phyloP scores from a whole-genome alignment of 2,329 filamentous ascomycete species.

The Aspergillus alliaceus region DNA sequence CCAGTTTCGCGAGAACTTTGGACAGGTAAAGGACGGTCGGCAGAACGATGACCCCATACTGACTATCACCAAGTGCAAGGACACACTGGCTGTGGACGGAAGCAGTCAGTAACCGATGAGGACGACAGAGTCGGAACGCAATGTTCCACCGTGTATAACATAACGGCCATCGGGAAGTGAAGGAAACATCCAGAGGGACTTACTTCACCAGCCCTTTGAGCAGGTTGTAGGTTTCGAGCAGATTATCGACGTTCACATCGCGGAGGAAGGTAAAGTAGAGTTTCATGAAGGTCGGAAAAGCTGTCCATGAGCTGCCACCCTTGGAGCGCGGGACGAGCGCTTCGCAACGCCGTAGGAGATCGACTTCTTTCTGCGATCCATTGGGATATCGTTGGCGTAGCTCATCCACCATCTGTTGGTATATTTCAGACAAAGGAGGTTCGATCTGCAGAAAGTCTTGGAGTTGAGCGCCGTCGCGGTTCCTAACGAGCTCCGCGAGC shows the following conservation, averaged over 20 bases:
- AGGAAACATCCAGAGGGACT: slow-evolving; percentile 30
- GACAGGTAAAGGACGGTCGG: slow-evolving; percentile 81
- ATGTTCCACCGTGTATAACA: not conserved
- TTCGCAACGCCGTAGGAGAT: slow-evolving; percentile 59
- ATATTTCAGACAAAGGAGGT: slow-evolving; percentile 66
- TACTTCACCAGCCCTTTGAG: slow-evolving; percentile 75
- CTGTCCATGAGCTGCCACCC: slow-evolving; percentile 69
- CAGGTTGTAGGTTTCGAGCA: slow-evolving; percentile 72
- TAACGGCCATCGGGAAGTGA: not conserved
- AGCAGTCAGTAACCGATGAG: slow-evolving; percentile 5
- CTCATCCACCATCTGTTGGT: slow-evolving; percentile 67
- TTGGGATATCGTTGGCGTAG: slow-evolving; percentile 61
- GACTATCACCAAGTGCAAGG: slow-evolving; percentile 75
- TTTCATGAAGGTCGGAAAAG: slow-evolving; percentile 76
- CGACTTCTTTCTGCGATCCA: slow-evolving; percentile 53
- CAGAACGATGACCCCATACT: slow-evolving; percentile 77
- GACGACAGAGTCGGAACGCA: not conserved
- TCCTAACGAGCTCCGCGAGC: slow-evolving; percentile 62
- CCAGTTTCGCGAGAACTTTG: slow-evolving; percentile 75
- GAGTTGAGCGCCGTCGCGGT: slow-evolving; percentile 64
- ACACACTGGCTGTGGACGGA: slow-evolving; percentile 66
- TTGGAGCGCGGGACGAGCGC: slow-evolving; percentile 63
- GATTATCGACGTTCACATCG: slow-evolving; percentile 73
- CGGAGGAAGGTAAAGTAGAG: slow-evolving; percentile 80
- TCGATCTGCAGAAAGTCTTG: slow-evolving; percentile 74